These are phyloP conservation scores for Zygosaccharomyces rouxii DNA, from an alignment of 805 yeast genomes.

Conservation along the genomic window DNA sequence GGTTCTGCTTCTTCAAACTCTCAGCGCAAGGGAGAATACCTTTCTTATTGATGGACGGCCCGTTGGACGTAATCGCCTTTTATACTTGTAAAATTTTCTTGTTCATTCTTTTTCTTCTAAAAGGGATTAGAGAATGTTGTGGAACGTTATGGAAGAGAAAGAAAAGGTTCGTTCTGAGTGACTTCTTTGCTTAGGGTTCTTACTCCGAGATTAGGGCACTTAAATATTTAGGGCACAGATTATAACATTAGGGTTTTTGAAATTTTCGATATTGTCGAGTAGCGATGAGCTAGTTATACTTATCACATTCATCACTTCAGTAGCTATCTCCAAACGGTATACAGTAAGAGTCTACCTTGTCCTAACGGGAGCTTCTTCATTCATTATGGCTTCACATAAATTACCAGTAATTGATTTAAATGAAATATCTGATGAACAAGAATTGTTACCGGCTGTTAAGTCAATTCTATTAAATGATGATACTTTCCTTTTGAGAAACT, in stretches of 20 bases:
- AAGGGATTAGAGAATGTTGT: conserved; percentile 5
- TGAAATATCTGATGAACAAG: conserved; percentile 22
- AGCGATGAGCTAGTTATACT: background rate
- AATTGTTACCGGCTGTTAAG: conserved; percentile 24
- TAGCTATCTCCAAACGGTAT: no score
- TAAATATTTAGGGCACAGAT: background rate
- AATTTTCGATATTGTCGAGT: background rate
- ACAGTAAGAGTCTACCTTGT: no score
- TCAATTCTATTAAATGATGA: conserved; percentile 22
- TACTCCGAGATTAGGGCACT: background rate
- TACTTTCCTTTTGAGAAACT: conserved; percentile 31
- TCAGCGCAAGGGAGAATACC: background rate
- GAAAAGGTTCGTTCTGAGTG: background rate
- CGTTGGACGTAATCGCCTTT: conserved; percentile 1
- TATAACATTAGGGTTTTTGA: background rate
- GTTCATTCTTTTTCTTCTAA: background rate
- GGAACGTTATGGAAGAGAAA: conserved; percentile 1
- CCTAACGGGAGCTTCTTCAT: background rate
- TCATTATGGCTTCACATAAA: background rate
- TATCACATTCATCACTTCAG: background rate
- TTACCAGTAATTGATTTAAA: conserved; percentile 29
- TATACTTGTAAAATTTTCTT: conserved; percentile 7
- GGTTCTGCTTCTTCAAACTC: background rate
- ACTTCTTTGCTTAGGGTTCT: background rate
- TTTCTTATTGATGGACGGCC: background rate